These are phyloP conservation scores for Macrolepiota fuliginosa DNA, from an alignment of 768 basidiomycete genomes.

Conservation along the genomic window DNA sequence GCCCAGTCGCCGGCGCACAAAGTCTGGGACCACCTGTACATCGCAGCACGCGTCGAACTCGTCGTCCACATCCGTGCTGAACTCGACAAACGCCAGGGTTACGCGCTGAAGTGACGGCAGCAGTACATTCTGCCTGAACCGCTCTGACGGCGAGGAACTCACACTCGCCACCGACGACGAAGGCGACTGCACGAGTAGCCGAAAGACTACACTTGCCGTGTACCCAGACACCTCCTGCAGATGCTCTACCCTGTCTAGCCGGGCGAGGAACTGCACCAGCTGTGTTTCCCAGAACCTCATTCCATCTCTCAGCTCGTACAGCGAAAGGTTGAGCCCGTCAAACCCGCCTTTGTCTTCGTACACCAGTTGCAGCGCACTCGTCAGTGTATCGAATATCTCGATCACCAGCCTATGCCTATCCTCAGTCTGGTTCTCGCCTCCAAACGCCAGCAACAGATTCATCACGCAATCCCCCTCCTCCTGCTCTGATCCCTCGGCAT, in stretches of 20 bases:
- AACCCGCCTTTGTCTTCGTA: constrained; percentile 11
- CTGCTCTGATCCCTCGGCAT: neutral
- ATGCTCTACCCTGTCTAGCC: constrained; percentile 8
- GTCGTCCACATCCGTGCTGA: constrained; percentile 10
- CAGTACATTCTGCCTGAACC: constrained; percentile 7
- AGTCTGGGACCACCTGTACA: constrained; percentile 3
- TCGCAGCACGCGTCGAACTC: constrained; percentile 11
- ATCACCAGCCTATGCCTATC: constrained; percentile 6
- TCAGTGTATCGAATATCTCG: constrained; percentile 6
- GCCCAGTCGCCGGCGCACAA: neutral
- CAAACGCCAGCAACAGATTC: constrained; percentile 4
- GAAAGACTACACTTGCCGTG: constrained; percentile 8
- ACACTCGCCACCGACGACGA: neutral
- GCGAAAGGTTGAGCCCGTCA: constrained; percentile 6
- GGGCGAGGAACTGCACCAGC: neutral
- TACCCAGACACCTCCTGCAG: constrained; percentile 9
- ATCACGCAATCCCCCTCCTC: constrained; percentile 1
- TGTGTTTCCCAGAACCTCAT: neutral
- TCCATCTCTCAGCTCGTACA: constrained; percentile 3
- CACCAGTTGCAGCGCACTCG: constrained; percentile 3
- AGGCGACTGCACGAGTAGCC: constrained; percentile 8
- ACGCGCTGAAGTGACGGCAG: constrained; percentile 5
- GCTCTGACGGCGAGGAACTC: neutral
- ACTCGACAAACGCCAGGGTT: constrained; percentile 9
- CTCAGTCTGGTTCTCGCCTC: neutral